Percentiles rank a stretch among this genome's conserved stretches.
Conservation (phyloP, 768 basidiomycete genomes). For the Thelephora aurantiotincta region DNA sequence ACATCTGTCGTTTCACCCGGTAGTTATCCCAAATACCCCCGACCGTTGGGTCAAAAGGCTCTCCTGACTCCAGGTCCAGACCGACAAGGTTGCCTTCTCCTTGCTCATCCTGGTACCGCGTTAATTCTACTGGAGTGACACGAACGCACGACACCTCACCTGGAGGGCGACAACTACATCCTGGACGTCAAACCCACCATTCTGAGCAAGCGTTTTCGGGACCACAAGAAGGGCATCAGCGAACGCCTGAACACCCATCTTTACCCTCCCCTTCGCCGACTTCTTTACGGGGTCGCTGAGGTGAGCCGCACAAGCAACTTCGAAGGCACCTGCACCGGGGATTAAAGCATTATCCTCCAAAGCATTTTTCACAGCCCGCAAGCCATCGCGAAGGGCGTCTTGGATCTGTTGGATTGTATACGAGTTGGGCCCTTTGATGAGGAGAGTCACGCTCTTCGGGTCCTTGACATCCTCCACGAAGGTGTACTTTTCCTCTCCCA, state of each 20-base stretch:
- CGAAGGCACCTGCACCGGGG: conserved; percentile 97
- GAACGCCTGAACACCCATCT: conserved; percentile 96
- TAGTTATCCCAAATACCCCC: conserved; percentile 99
- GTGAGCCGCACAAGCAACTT: conserved; percentile 82
- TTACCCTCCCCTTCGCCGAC: conserved; percentile 81
- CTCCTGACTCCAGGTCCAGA: conserved; percentile 83
- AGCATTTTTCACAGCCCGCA: conserved; percentile 93
- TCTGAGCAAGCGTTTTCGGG: conserved; percentile 91
- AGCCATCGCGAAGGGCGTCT: conserved; percentile 94
- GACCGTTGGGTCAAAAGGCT: conserved; percentile 90
- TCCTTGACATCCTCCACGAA: conserved; percentile 95
- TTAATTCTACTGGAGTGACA: no score
- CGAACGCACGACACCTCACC: conserved; percentile 24
- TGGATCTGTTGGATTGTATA: conserved; percentile 95
- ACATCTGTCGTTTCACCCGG: conserved; percentile 95
- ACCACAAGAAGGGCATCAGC: conserved; percentile 90
- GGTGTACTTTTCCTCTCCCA: conserved; percentile 98
- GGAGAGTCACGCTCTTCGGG: conserved; percentile 87
- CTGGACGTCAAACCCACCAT: conserved; percentile 95
- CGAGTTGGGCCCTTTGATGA: conserved; percentile 95
- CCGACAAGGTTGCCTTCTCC: conserved; percentile 90
- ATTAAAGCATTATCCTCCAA: conserved; percentile 81
- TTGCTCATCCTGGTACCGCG: conserved; percentile 63
- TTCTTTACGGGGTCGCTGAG: conserved; percentile 70
- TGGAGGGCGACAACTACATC: conserved; percentile 87